Conservation (phyloP, 352 stramenopile genomes). For the Pythium sukuiense region DNA sequence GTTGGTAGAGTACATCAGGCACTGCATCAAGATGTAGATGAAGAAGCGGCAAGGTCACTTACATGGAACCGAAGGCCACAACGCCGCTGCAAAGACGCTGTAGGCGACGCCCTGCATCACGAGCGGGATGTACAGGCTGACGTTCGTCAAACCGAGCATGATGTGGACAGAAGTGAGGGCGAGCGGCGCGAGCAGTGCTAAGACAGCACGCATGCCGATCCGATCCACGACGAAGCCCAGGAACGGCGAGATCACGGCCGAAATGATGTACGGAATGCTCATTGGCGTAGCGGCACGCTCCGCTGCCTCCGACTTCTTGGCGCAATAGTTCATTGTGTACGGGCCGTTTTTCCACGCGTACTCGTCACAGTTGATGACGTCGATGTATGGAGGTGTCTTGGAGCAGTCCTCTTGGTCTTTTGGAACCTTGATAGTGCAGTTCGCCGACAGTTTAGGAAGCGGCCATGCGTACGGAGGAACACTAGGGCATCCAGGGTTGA, state of each 20-base stretch:
- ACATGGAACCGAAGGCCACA: conserved; percentile 92
- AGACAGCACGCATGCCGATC: conserved; percentile 79
- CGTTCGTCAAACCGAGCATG: conserved; percentile 72
- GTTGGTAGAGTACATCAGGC: too few relatives aligned
- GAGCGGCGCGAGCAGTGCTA: conserved; percentile 76
- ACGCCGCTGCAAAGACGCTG: conserved; percentile 89
- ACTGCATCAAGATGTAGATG: too few relatives aligned
- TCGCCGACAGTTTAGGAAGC: conserved; percentile 59
- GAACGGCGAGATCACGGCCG: conserved; percentile 85
- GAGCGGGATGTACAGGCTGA: conserved; percentile 83
- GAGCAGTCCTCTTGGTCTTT: conserved; percentile 63
- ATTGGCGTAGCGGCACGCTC: conserved; percentile 83
- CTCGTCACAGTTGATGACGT: conserved; percentile 79
- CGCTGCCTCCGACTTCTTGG: conserved; percentile 59
- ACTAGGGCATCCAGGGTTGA: conserved; percentile 50
- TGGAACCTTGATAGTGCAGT: conserved; percentile 70
- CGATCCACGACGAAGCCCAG: conserved; percentile 91
- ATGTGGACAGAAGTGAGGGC: conserved; percentile 85
- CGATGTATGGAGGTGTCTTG: conserved; percentile 55
- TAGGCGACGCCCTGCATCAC: conserved; percentile 92
- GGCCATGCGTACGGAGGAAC: conserved; percentile 78
- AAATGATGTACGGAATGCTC: conserved; percentile 93
- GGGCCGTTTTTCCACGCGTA: conserved; percentile 67
- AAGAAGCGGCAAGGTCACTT: conserved; percentile 7
- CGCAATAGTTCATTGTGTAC: conserved; percentile 59